These are phyloP conservation scores for Aspergillus melleus DNA, from an alignment of 2,329 filamentous ascomycete genomes.

Conservation along the genomic window DNA sequence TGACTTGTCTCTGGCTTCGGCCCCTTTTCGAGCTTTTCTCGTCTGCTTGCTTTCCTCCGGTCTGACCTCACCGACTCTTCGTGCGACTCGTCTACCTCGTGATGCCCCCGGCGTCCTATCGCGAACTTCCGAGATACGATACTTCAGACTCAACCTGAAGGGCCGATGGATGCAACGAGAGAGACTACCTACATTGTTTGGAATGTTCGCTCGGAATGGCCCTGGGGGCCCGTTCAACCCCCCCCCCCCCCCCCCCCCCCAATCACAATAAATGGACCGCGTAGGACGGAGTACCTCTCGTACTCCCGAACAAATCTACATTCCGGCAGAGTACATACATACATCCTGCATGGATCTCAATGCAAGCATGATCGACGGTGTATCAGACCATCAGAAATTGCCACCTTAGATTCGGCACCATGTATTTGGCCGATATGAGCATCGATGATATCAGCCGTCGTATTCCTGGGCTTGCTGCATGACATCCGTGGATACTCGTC, in stretches of 20 bases:
- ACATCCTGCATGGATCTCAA: neutral
- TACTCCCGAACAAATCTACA: neutral
- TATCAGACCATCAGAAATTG: neutral
- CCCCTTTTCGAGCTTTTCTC: neutral
- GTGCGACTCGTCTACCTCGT: neutral
- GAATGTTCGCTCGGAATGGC: neutral
- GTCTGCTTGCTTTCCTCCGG: neutral
- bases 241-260: too few species aligned
- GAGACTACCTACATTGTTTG: neutral
- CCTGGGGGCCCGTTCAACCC: too few species aligned
- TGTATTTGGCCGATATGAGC: too few species aligned
- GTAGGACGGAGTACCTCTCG: neutral
- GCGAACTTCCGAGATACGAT: neutral
- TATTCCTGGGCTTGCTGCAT: neutral
- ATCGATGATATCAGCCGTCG: neutral
- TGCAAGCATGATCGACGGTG: neutral
- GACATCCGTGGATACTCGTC: neutral
- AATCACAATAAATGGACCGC: neutral
- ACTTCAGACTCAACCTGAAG: neutral
- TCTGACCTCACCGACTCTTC: slow-evolving; percentile 6
- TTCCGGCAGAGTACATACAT: neutral
- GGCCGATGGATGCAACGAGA: neutral
- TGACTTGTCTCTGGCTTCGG: neutral
- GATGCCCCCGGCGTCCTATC: neutral
- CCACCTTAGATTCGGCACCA: neutral